These are phyloP conservation scores for Fusarium denticulatum DNA, from an alignment of 2,329 filamentous ascomycete species.

Conservation along the genomic window DNA sequence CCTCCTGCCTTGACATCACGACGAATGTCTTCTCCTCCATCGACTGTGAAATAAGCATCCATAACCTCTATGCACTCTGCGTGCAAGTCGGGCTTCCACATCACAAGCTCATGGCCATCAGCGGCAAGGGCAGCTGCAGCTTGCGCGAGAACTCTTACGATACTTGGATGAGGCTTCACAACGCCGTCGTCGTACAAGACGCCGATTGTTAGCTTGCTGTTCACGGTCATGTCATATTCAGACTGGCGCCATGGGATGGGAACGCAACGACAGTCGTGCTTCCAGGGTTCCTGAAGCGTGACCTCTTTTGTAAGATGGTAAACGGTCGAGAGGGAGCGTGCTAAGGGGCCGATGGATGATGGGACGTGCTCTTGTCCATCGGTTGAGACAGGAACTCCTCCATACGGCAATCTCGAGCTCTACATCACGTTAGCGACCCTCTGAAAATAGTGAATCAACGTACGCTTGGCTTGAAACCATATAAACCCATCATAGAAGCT, in stretches of 20 bases:
- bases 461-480: slow-evolving; percentile 44
- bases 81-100: slow-evolving; percentile 63
- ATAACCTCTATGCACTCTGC: slow-evolving; percentile 65
- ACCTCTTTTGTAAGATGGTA: slow-evolving; percentile 59
- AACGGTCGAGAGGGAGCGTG: slow-evolving; percentile 57
- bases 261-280: slow-evolving; percentile 61
- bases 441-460: background rate
- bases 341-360: slow-evolving; percentile 69
- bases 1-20: slow-evolving; percentile 63
- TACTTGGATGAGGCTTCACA: slow-evolving; percentile 64
- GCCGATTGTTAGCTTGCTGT: slow-evolving; percentile 59
- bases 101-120: slow-evolving; percentile 64
- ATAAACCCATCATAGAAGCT: slow-evolving; percentile 39
- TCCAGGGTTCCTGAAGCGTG: slow-evolving; percentile 61
- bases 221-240: slow-evolving; percentile 52
- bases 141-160: slow-evolving; percentile 56
- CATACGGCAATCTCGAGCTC: slow-evolving; percentile 67
- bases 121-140: slow-evolving; percentile 51
- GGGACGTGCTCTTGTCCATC: slow-evolving; percentile 73
- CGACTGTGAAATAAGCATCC: slow-evolving; percentile 70
- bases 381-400: slow-evolving; percentile 67
- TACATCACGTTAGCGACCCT: slow-evolving; percentile 36
- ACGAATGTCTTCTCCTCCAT: slow-evolving; percentile 71
- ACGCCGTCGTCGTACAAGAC: slow-evolving; percentile 63
- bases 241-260: slow-evolving; percentile 64